Percentiles rank a stretch among this genome's conserved stretches.
phyloP scores from a whole-genome alignment of 129 eudicot species.

The Centella asiatica region DNA sequence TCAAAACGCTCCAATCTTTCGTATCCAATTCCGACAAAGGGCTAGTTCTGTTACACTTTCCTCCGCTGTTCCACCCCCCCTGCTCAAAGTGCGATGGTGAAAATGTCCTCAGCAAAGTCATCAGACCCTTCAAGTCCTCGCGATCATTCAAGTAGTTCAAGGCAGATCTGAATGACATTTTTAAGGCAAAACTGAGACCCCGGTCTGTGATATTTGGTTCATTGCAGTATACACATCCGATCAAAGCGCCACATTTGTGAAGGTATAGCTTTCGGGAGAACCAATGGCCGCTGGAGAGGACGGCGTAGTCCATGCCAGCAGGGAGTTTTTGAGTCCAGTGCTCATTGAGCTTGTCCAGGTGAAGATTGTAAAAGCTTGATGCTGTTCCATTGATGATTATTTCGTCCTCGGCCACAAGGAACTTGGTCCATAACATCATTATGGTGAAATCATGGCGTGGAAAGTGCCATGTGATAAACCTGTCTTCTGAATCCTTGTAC shows the following conservation, averaged over 20 bases:
- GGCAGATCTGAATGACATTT: constrained; percentile 32
- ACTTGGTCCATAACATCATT: constrained; percentile 40
- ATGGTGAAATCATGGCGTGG: constrained; percentile 42
- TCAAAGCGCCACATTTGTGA: constrained; percentile 23
- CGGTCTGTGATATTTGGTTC: constrained; percentile 27
- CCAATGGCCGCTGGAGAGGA: constrained; percentile 45
- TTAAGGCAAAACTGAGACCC: constrained; percentile 21
- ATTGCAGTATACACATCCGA: constrained; percentile 41
- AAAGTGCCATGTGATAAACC: constrained; percentile 38
- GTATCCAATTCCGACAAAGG: constrained; percentile 13
- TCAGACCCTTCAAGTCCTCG: constrained; percentile 20
- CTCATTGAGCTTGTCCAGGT: constrained; percentile 38
- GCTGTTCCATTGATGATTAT: constrained; percentile 22
- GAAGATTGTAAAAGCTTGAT: constrained; percentile 29
- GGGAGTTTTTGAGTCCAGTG: constrained; percentile 35
- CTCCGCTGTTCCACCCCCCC: constrained; percentile 44
- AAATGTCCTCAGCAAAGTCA: constrained; percentile 33
- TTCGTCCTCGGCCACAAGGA: constrained; percentile 36
- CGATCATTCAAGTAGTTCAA: constrained; percentile 25
- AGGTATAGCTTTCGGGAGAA: constrained; percentile 27
- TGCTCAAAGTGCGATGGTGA: constrained; percentile 48
- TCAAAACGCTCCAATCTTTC: too few relatives aligned
- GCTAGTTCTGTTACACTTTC: constrained; percentile 31
- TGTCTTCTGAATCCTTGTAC: constrained; percentile 24
- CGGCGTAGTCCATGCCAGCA: constrained; percentile 22